Evolutionary conservation across 306 rosid genomes (phyloP).

Genomic region (Quercus variabilis): DNA sequence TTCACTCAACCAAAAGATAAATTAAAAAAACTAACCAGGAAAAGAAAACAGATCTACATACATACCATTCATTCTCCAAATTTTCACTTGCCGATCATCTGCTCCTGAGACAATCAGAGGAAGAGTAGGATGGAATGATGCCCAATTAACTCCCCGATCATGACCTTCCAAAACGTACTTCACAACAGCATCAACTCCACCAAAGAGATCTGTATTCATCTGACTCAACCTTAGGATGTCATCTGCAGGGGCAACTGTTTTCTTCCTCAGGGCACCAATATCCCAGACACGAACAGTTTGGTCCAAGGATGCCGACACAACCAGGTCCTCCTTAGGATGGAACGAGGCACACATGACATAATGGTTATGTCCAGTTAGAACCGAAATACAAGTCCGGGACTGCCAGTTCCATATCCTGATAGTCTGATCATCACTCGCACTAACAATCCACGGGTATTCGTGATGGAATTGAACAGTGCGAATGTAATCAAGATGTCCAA

Average conservation of each 20-base stretch:
- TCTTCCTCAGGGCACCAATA: conserved; percentile 82
- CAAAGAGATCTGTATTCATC: conserved; percentile 97
- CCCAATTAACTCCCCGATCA: conserved; percentile 98
- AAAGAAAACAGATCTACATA: background rate
- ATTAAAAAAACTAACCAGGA: background rate
- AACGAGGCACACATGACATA: conserved; percentile 97
- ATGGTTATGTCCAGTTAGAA: conserved; percentile 93
- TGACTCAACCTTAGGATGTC: conserved; percentile 84
- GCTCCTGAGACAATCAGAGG: conserved; percentile 98
- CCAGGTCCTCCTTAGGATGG: conserved; percentile 94
- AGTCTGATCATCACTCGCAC: conserved; percentile 98
- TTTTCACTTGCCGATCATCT: conserved; percentile 92
- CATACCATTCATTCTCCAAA: conserved; percentile 97
- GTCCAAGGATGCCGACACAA: conserved; percentile 91
- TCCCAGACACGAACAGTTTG: conserved; percentile 99
- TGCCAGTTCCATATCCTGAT: conserved; percentile 99
- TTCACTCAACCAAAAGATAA: background rate
- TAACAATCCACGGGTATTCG: conserved; percentile 92
- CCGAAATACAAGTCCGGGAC: conserved; percentile 93
- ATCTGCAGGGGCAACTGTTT: conserved; percentile 89
- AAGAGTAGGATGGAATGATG: conserved; percentile 85
- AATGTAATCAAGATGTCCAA: conserved; percentile 96
- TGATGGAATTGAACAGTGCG: conserved; percentile 98
- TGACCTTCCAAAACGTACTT: conserved; percentile 98
- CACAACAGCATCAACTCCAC: conserved; percentile 88